Base-by-base conservation (phyloP, 2,329 filamentous ascomycete species). In the Zymoseptoria tritici region DNA sequence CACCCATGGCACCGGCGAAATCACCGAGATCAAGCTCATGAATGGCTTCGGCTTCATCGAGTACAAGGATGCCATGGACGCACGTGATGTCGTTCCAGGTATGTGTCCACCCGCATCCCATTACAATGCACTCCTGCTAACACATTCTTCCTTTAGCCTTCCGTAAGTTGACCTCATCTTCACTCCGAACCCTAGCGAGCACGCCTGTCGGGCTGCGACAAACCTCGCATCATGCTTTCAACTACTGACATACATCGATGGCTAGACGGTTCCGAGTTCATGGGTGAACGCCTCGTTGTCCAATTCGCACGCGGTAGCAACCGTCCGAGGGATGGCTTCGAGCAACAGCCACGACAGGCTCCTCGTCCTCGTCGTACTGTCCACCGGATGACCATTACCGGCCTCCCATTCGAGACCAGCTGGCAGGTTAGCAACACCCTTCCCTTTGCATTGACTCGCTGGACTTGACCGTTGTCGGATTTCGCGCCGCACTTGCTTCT, bases 1-100 rank as follows among this genome's bases (percentile, higher is more conserved):
- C 76, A 91, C 87, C 73, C 91, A 97, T 86, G 94, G 93, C 74
- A 93, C 91, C 70, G 94, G 94, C 76, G 91, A 96, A 76, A 97
- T 99, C 75, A 94, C 89, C 68, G 94, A 99, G 81, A 93, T 99
- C 80, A 99, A 99, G 82, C 86, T 99, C 66, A 99, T 99, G 94
- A 97, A 96, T 75, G 94, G 94, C 73, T 99, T 99, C 75, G 94
- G 94, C 75, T 99, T 99, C 81, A 96, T 99, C 75, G 94, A 99
- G 78, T 99, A 97, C 79, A 95, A 97, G 78, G 94, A 97, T 80
- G 86, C 91, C 60, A 90, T 97, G 89, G 94, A 99, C 80, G 94
- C 94, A 68, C 89, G 93, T 74, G 94, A 99, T 79, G 92, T 99
- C 66, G 94, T 99, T 72, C 94, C 94, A 78, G 93, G 94, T 97